Conservation (phyloP, 352 stramenopile genomes). For the Ophiocytium majus region DNA sequence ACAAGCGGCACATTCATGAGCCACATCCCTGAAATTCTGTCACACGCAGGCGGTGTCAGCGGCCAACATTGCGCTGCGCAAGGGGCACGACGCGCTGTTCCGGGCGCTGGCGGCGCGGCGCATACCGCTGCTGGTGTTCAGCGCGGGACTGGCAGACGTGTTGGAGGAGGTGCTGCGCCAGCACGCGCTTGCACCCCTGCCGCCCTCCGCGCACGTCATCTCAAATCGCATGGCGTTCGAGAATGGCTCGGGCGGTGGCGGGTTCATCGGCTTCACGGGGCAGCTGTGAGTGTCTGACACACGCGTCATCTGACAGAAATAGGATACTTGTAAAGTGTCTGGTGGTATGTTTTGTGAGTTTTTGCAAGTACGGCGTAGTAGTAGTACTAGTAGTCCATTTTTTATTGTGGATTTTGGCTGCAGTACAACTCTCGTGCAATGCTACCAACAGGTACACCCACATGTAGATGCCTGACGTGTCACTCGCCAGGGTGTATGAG, state of each 20-base stretch:
- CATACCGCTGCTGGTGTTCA: slow-evolving; percentile 51
- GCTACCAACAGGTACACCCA: too few species aligned
- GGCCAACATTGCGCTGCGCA: slow-evolving; percentile 27
- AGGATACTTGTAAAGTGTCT: too few species aligned
- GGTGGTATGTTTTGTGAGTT: background rate
- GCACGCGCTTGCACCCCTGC: slow-evolving; percentile 35
- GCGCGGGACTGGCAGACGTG: slow-evolving; percentile 46
- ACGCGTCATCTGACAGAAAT: too few species aligned
- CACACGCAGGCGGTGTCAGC: background rate
- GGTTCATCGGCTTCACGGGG: slow-evolving; percentile 10
- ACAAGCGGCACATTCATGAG: too few species aligned
- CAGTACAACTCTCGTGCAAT: too few species aligned
- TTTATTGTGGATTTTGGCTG: too few species aligned
- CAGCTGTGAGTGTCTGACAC: slow-evolving; percentile 18
- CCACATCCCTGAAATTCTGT: too few species aligned
- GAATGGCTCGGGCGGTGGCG: slow-evolving; percentile 15
- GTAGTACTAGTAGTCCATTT: too few species aligned
- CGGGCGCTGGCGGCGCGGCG: slow-evolving; percentile 20
- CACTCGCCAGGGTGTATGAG: too few species aligned
- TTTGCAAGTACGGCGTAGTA: slow-evolving; percentile 17
- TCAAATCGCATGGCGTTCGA: slow-evolving; percentile 55
- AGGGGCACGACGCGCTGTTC: slow-evolving; percentile 39
- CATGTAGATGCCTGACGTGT: too few species aligned
- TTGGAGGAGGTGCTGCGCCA: slow-evolving; percentile 46
- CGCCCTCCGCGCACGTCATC: slow-evolving; percentile 36